These are phyloP conservation scores for Erythrobasidium hasegawianum DNA, from an alignment of 1,284 basidiomycete species.

Conservation along the genomic window DNA sequence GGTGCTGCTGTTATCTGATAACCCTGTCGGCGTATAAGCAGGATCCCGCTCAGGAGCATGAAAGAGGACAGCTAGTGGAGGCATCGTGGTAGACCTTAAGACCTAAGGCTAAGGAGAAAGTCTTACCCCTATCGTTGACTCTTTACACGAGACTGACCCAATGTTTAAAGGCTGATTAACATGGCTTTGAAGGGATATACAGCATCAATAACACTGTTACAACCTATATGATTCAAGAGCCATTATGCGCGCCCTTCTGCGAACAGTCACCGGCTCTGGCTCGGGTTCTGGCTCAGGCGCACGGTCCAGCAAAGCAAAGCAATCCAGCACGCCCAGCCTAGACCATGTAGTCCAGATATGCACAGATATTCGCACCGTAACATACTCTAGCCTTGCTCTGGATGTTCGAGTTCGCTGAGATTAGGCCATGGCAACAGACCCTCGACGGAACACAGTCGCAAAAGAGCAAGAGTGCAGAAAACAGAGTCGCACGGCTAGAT, in stretches of 20 bases:
- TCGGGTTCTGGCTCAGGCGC: not conserved
- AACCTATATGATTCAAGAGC: too few relatives aligned
- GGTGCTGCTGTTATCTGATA: too few relatives aligned
- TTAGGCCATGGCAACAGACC: constrained; percentile 6
- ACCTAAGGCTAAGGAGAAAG: not conserved
- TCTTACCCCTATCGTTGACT: not conserved
- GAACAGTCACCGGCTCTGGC: constrained; percentile 30
- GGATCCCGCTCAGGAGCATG: not conserved
- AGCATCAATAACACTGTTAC: too few relatives aligned
- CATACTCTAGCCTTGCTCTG: too few relatives aligned
- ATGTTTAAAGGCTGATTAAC: too few relatives aligned
- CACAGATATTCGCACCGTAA: too few relatives aligned
- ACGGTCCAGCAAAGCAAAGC: constrained; percentile 9
- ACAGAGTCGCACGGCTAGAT: not conserved
- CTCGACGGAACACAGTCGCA: constrained; percentile 10
- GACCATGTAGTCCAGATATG: not conserved
- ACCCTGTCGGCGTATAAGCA: not conserved
- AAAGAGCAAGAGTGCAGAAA: not conserved
- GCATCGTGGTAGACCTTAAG: not conserved
- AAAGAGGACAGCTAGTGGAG: not conserved
- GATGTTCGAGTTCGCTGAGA: too few relatives aligned
- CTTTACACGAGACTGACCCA: too few relatives aligned
- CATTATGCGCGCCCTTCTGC: constrained; percentile 60
- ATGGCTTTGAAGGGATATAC: too few relatives aligned
- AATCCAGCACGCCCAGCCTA: not conserved